phyloP scores from a whole-genome alignment of 2,329 filamentous ascomycete species.

The Exophiala phaeomuriformis region DNA sequence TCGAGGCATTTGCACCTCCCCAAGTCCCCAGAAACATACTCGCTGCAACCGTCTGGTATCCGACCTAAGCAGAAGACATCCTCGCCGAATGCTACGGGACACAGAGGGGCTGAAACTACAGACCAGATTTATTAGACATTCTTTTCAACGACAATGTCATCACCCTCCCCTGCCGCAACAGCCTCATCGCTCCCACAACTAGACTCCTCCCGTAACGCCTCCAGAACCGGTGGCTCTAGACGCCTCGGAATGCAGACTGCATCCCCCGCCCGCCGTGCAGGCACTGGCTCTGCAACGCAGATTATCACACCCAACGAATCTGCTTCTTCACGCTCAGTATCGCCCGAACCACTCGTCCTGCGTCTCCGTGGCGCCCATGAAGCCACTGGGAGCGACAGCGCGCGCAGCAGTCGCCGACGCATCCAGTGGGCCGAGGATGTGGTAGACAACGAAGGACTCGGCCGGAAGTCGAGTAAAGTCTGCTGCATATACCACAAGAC shows the following conservation, averaged over 20 bases:
- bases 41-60: too few species aligned
- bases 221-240: constrained; percentile 2
- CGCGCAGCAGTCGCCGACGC: constrained; percentile 40
- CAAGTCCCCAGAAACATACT: too few species aligned
- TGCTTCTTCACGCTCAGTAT: constrained; percentile 12
- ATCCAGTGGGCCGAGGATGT: constrained; percentile 93
- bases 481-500: constrained; percentile 97
- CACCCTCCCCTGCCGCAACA: not conserved
- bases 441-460: constrained; percentile 89
- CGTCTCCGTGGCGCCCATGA: constrained; percentile 25
- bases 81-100: not conserved
- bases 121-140: not conserved
- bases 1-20: too few species aligned
- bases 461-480: constrained; percentile 97
- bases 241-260: constrained; percentile 6
- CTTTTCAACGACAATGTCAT: not conserved
- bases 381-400: constrained; percentile 1
- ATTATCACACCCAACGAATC: constrained; percentile 29
- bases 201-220: not conserved
- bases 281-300: constrained; percentile 26
- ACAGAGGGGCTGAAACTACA: not conserved
- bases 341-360: constrained; percentile 26
- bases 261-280: constrained; percentile 3
- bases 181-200: not conserved
- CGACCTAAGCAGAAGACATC: not conserved